Conservation (phyloP, 495 filamentous ascomycete genomes). For the Aspergillus ellipticus region DNA sequence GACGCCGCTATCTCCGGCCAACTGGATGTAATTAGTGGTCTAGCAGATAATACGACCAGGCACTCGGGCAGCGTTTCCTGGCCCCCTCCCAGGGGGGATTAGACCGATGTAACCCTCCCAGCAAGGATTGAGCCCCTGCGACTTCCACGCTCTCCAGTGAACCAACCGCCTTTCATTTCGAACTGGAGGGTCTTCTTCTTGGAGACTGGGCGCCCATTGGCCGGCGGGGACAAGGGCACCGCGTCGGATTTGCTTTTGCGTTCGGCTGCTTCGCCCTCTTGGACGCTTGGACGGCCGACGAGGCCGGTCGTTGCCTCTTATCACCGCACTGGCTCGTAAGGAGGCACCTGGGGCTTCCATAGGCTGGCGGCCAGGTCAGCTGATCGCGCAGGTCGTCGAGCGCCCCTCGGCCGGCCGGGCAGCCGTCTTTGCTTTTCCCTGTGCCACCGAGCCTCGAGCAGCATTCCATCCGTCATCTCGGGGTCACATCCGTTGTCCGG, state of each 20-base stretch:
- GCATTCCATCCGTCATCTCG: not conserved
- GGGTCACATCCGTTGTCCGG: conserved; percentile 1
- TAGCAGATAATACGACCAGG: conserved; percentile 2
- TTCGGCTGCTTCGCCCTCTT: no score
- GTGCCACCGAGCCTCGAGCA: not conserved
- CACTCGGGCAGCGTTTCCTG: not conserved
- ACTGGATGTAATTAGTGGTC: conserved; percentile 1
- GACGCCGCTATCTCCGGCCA: not conserved
- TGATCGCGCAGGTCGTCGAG: not conserved
- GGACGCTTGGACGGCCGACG: no score
- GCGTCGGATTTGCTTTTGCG: not conserved
- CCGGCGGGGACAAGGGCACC: not conserved
- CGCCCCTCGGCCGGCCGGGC: not conserved
- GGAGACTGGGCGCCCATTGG: not conserved
- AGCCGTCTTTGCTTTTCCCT: not conserved
- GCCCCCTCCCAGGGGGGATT: not conserved
- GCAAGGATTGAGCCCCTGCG: not conserved
- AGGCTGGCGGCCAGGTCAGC: not conserved
- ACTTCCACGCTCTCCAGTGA: not conserved
- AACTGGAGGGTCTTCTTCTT: not conserved
- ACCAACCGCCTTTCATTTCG: not conserved
- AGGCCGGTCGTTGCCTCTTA: no score
- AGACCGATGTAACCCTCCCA: not conserved
- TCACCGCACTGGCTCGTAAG: no score
- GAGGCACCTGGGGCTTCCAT: not conserved